Evolutionary conservation across 2,329 filamentous ascomycete genomes (phyloP), one percentile per base, ranked within the genome.

Genomic region (Fusarium sublunatum): DNA sequence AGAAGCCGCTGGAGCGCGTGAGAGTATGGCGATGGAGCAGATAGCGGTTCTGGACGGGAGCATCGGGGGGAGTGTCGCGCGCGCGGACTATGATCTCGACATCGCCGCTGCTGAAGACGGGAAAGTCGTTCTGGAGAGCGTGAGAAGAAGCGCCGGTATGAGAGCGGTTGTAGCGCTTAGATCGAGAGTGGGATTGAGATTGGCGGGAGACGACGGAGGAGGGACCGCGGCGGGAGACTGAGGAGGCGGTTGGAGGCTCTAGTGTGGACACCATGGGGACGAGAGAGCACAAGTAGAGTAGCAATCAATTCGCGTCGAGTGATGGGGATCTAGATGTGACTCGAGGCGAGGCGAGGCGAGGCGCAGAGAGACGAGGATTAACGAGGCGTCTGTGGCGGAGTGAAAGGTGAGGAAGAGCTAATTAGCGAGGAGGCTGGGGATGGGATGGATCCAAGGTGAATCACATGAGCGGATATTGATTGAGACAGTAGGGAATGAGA

Each of bases 1-100:
- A 98, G 81, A 97, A 97, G 13, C 92, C 93, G 6, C 93, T 97
- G 72, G 91, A 96, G 76, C 96, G 91, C 29, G 91, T 89, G 67
- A 98, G 81, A 36, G 94, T 97, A 71, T 97, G 85, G 58, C 89
- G 85, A 78, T 98, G 94, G 53, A 98, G 83, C 42, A 97, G 83
- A 74, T 97, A 98, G 60, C 91, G 85, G 73, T 92, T 91, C 77
- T 95, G 90, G 44, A 65, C 69, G 32, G 69, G 19, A 19, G 59
- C 57, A 25, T 65, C 60, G 24, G 60, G 58, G 11, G 65, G 54
- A 7, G 54, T 52, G 13, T 71, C 65, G 49, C 90, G 81, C 12
- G 86, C 84, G 72, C 83, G 85, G 70, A 97, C 86, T 52, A 94
- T 73, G 62, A 98, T 93, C 78, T 98, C 94, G 71, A 97, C 92